A percentile compares a stretch with the other conserved stretches of the same genome.
Evolutionary conservation across 345 rosid genomes (phyloP).

Genomic region (Psidium guajava): DNA sequence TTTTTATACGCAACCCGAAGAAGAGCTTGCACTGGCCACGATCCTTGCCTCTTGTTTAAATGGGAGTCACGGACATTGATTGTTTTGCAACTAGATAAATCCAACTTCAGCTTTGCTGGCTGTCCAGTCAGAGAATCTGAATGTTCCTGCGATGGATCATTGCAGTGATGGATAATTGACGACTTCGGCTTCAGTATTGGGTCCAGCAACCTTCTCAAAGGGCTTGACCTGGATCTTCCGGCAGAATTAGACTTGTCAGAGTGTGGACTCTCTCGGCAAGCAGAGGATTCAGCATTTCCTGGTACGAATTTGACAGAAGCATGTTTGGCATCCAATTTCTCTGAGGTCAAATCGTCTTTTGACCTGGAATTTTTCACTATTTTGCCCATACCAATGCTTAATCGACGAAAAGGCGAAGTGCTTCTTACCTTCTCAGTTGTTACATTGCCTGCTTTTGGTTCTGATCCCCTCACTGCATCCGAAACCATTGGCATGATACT

Average conservation of each 20-base stretch:
- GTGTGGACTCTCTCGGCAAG: conserved; percentile 13
- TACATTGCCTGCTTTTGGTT: conserved; percentile 17
- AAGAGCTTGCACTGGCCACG: conserved; percentile 63
- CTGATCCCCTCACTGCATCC: conserved; percentile 17
- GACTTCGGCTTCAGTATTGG: conserved; percentile 62
- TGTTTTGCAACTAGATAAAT: conserved; percentile 17
- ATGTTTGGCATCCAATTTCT: conserved; percentile 14
- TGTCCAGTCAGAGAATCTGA: conserved; percentile 21
- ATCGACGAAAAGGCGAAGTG: conserved; percentile 66
- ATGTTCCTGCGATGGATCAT: conserved; percentile 29
- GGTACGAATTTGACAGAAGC: conserved; percentile 27
- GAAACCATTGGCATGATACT: background rate
- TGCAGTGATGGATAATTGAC: conserved; percentile 19
- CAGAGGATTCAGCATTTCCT: conserved; percentile 27
- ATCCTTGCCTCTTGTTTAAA: conserved; percentile 28
- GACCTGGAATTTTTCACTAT: conserved; percentile 38
- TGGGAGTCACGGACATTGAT: conserved; percentile 24
- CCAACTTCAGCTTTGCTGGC: conserved; percentile 30
- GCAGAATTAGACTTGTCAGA: conserved; percentile 20
- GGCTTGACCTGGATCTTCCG: conserved; percentile 59
- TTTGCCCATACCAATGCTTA: conserved; percentile 46
- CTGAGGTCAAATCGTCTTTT: conserved; percentile 23
- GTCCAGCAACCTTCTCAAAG: conserved; percentile 74
- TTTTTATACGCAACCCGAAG: conserved; percentile 71
- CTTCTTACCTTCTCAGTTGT: conserved; percentile 51